Conservation (phyloP, 2,329 filamentous ascomycete species). For the Ascochyta lentis region DNA sequence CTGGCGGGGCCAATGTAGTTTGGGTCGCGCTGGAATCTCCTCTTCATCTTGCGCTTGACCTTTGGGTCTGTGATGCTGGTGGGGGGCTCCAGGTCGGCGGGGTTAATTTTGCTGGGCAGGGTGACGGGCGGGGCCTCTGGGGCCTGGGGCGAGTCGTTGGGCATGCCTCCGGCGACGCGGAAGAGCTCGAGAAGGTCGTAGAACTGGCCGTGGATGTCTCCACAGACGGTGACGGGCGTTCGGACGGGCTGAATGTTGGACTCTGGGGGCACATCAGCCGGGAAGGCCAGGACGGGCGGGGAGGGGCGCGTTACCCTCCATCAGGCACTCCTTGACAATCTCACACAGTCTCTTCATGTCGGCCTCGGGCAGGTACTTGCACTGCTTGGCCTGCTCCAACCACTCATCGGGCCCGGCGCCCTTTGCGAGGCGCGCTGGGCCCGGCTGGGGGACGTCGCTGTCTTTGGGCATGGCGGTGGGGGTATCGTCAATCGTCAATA, state of each 20-base stretch:
- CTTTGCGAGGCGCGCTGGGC: conserved; percentile 82
- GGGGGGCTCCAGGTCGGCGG: conserved; percentile 91
- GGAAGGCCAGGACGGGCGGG: neutral
- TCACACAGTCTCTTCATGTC: conserved; percentile 99
- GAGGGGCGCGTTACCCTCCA: conserved; percentile 75
- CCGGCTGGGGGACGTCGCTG: conserved; percentile 80
- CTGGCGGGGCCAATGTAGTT: conserved; percentile 61
- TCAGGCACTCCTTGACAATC: conserved; percentile 97
- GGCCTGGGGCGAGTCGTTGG: conserved; percentile 69
- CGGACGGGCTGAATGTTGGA: conserved; percentile 99
- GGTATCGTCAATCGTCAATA: neutral
- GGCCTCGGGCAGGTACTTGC: conserved; percentile 92
- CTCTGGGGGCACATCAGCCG: conserved; percentile 61
- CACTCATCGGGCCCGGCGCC: conserved; percentile 93
- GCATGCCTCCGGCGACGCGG: conserved; percentile 95
- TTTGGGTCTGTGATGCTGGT: conserved; percentile 88
- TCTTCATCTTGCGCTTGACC: conserved; percentile 81
- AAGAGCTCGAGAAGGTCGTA: conserved; percentile 98
- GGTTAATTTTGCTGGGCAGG: conserved; percentile 73
- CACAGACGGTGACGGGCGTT: conserved; percentile 95
- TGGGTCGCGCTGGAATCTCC: conserved; percentile 57
- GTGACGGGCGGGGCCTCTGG: conserved; percentile 73
- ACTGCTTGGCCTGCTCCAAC: conserved; percentile 95
- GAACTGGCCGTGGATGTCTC: conserved; percentile 98
- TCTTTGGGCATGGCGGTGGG: conserved; percentile 54